Evolutionary conservation across 2,329 filamentous ascomycete genomes (phyloP).

Genomic region (Colletotrichum tanaceti): DNA sequence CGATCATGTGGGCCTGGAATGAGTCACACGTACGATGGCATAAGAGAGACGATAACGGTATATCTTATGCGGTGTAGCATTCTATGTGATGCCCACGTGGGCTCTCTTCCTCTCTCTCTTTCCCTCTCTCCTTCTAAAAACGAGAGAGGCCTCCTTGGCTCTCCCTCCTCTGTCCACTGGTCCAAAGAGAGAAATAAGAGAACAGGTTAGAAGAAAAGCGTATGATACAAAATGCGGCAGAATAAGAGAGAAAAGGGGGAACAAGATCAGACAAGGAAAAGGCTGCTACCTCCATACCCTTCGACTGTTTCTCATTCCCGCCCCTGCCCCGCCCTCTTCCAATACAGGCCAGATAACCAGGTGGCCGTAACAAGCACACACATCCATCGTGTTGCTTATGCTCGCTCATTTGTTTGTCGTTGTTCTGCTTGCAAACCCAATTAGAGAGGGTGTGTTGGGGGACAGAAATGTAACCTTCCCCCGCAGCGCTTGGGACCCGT

Average conservation of each 20-base stretch:
- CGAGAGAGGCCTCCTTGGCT: neutral
- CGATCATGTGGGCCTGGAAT: neutral
- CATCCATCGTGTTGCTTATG: neutral
- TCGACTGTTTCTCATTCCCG: neutral
- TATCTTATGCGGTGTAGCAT: constrained; percentile 22
- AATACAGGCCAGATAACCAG: constrained; percentile 13
- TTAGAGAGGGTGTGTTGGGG: neutral
- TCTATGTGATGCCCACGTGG: constrained; percentile 17
- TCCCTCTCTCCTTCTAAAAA: neutral
- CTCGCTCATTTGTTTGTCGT: neutral
- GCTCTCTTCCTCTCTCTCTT: neutral
- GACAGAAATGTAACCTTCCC: constrained; percentile 1
- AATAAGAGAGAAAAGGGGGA: neutral
- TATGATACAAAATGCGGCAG: constrained; percentile 29
- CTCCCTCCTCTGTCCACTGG: constrained; percentile 1
- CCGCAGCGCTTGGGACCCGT: constrained; percentile 14
- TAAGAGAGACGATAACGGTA: neutral
- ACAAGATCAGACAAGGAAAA: neutral
- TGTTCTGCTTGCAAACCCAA: neutral
- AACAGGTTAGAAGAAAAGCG: constrained; percentile 7
- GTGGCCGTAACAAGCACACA: constrained; percentile 3
- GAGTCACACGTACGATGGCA: neutral
- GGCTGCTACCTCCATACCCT: neutral
- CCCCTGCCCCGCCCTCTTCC: neutral
- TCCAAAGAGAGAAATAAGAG: constrained; percentile 10